Conservation (phyloP, 2,329 filamentous ascomycete genomes). For the Fusarium abutilonis region DNA sequence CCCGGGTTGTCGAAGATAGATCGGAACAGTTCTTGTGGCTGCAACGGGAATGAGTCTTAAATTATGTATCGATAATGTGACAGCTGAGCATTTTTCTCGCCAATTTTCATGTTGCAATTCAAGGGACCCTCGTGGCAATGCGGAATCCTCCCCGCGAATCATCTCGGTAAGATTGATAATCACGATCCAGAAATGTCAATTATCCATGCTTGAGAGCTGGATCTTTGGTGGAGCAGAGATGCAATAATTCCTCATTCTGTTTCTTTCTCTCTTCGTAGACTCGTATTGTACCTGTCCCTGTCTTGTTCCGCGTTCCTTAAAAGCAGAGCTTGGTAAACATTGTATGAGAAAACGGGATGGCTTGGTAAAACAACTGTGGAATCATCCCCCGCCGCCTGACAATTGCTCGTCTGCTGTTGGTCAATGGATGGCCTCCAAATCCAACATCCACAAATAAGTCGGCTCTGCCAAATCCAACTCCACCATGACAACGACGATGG, state of each 20-base stretch:
- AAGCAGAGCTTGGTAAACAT: not conserved
- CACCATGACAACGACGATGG: conserved; percentile 4
- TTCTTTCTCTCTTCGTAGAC: not conserved
- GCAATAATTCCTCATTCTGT: conserved; percentile 9
- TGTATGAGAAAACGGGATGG: conserved; percentile 1
- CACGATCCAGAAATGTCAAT: conserved; percentile 19
- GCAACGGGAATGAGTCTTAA: conserved; percentile 19
- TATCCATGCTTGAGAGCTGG: conserved; percentile 4
- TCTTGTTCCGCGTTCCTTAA: no score
- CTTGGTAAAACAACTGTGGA: not conserved
- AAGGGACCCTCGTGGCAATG: not conserved
- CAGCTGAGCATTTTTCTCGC: conserved; percentile 2
- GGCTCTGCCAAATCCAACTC: conserved; percentile 2
- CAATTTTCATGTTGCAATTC: not conserved
- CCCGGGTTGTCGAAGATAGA: conserved; percentile 36
- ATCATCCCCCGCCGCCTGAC: conserved; percentile 13
- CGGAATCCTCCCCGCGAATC: conserved; percentile 24
- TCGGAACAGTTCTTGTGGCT: conserved; percentile 37
- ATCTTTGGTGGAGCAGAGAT: conserved; percentile 7
- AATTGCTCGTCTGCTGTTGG: conserved; percentile 12
- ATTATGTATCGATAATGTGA: conserved; percentile 1
- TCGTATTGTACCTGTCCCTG: not conserved
- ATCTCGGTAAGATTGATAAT: conserved; percentile 35
- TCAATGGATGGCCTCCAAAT: conserved; percentile 1
- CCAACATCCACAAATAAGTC: conserved; percentile 8